Conservation (phyloP, 768 basidiomycete genomes). For the Lactifluus volemus region DNA sequence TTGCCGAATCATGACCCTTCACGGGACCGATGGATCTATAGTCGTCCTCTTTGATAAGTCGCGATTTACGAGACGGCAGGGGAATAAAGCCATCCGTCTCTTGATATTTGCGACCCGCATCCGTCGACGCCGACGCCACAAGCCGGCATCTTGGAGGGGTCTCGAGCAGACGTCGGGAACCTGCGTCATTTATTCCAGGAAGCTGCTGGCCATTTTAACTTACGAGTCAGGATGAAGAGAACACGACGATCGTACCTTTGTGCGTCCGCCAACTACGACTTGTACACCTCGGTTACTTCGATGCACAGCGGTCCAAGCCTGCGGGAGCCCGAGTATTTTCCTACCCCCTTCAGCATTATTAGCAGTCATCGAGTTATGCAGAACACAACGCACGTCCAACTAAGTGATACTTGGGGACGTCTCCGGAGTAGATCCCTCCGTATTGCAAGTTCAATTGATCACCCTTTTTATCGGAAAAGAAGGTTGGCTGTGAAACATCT, state of each 20-base stretch:
- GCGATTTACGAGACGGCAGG: conserved; percentile 37
- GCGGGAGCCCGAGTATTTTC: conserved; percentile 15
- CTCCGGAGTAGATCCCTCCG: conserved; percentile 13
- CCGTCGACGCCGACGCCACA: conserved; percentile 27
- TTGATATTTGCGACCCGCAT: conserved; percentile 39
- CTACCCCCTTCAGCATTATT: conserved; percentile 17
- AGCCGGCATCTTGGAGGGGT: conserved; percentile 44
- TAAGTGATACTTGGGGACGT: conserved; percentile 18
- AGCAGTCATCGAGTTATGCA: not conserved
- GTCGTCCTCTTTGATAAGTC: conserved; percentile 34
- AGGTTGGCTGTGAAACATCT: conserved; percentile 30
- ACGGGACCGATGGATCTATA: conserved; percentile 37
- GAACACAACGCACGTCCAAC: conserved; percentile 12
- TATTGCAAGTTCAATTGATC: conserved; percentile 18
- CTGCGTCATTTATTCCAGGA: conserved; percentile 50
- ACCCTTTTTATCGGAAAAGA: conserved; percentile 44
- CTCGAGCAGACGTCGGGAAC: conserved; percentile 44
- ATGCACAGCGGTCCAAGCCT: conserved; percentile 7
- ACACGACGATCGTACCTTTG: conserved; percentile 25
- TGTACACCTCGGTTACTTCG: conserved; percentile 14
- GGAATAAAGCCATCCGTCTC: conserved; percentile 63
- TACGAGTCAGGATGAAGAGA: not conserved
- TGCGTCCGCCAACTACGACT: conserved; percentile 6
- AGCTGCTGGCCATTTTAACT: conserved; percentile 3
- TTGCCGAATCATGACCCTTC: conserved; percentile 29